Evolutionary conservation across 495 filamentous ascomycete genomes (phyloP), one percentile per base, ranked within the genome.

Genomic region (Aspergillus carlsbadensis): DNA sequence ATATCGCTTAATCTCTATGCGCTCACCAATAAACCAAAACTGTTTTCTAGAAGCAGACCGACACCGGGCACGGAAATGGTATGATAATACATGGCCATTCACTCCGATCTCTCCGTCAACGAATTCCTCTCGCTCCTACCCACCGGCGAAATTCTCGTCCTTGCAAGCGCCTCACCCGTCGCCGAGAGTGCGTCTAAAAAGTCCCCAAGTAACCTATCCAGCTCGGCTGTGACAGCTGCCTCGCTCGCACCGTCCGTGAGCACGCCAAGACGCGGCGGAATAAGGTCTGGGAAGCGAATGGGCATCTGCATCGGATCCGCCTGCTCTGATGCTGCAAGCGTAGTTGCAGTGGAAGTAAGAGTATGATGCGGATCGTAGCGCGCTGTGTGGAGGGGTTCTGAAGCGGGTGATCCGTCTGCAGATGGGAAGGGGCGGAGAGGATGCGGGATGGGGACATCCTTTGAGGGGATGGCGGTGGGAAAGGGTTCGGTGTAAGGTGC

Each of bases 141-240:
- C 13, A 60, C 62, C 1, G 54, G 24, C 1, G 55, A 46, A 24
- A 60, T 10, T 10, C 15, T 57, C 0, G 58, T 57, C 17, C 59
- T 51, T 5, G 72, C 63, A 29, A 75, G 47, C 17, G 70, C 73
- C 54, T 72, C 64, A 1, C 66, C 67, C 13, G 70, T 72, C 4
- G 68, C 72, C 15, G 62, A 62, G 5, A 76, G 60, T 18, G 71
- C 72, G 52, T 66, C 68, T 10, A 76, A 48, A 53, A 77, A 74
- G 37, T 75, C 68, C 18, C 62, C 69, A 11, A 78, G 56, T 46
- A 78, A 40, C 26, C 73, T 58, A 54, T 74, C 67, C 48, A 78
- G 54, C 56, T 78, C 76, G 5, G 61, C 67, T 11, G 62, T 58
- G 6, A 77, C 60, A 15, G 62, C 57, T 5, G 50, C 40, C 26